Evolutionary conservation across 2,329 filamentous ascomycete genomes (phyloP), one percentile per base, ranked within the genome.

Genomic region (Cladophialophora exuberans): DNA sequence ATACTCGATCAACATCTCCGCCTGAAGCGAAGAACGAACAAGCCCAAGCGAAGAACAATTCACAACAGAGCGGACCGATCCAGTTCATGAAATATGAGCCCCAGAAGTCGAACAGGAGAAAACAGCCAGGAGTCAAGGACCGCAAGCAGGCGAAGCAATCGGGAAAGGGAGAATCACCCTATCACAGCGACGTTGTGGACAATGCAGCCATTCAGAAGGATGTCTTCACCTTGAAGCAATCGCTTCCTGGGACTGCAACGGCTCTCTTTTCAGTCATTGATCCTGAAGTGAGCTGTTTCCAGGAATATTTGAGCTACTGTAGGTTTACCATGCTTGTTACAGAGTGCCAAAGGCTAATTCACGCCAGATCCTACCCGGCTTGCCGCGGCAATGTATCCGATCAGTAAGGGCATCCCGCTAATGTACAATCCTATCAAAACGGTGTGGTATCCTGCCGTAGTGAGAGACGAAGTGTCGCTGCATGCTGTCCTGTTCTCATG

Each of bases 401-500:
- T 60, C 46, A 46, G 35, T 31, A 54, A 55, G 20, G 25, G 44
- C 35, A 25, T 57, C 6, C 30, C 23, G 6, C 41, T 57, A 20
- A 41, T 51, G 10, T 57, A 47, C 15, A 60, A 60, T 26, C 46
- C 58, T 1, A 44, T 60, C 25, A 22, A 43, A 39, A 51, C 51
- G 6, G 18, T 59, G n/a, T 62, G 60, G 58, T 49, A 56, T 4
- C 55, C 60, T 26, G 52, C 54, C 25, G 52, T 56, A 4, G 42
- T 59, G 20, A 46, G 42, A 17, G 58, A 62, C 30, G 55, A 62
- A 15, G 43, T 59, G 17, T 41, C 54, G 13, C 43, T 62, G 18
- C 57, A 61, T 33, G 46, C 56, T 6, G 55, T 61, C 11, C 22
- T 57, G 9, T 54, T 61, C 33, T 58, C 56, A 20, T 58, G 57